These are phyloP conservation scores for Neoscytalidium dimidiatum DNA, from an alignment of 2,329 filamentous ascomycete species.

Conservation along the genomic window DNA sequence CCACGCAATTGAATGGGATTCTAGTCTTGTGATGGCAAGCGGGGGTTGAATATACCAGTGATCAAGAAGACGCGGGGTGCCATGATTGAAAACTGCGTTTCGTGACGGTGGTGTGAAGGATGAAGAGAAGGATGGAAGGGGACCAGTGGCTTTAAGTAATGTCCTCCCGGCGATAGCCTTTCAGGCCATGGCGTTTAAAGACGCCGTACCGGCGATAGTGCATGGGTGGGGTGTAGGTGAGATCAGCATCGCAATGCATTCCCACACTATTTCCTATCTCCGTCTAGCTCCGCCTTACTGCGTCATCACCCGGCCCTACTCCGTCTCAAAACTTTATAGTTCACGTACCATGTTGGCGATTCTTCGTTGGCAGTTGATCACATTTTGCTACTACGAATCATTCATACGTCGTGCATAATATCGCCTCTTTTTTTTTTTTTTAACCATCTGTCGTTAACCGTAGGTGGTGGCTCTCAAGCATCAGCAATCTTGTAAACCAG, in stretches of 20 bases:
- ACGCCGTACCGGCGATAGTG: neutral
- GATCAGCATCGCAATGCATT: neutral
- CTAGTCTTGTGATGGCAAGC: neutral
- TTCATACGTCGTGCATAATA: neutral
- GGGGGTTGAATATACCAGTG: neutral
- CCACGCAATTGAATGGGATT: neutral
- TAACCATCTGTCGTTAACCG: neutral
- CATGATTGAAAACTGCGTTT: constrained; percentile 27
- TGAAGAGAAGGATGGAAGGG: neutral
- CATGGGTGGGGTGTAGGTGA: neutral
- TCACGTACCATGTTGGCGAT: too few species aligned
- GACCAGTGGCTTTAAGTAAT: neutral
- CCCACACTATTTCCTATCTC: neutral
- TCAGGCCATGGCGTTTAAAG: neutral
- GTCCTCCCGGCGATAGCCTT: neutral
- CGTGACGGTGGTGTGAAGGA: neutral
- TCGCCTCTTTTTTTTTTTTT: neutral
- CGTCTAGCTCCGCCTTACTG: neutral
- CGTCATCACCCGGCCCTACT: neutral
- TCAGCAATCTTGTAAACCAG: constrained; percentile 31
- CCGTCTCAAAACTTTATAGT: too few species aligned
- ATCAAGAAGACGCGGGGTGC: constrained; percentile 50
- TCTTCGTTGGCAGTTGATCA: too few species aligned
- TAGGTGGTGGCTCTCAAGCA: neutral
- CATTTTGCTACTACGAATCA: too few species aligned